Evolutionary conservation across 371 early-diverging fungal genomes (phyloP).

Genomic region (Saksenaea oblongispora): DNA sequence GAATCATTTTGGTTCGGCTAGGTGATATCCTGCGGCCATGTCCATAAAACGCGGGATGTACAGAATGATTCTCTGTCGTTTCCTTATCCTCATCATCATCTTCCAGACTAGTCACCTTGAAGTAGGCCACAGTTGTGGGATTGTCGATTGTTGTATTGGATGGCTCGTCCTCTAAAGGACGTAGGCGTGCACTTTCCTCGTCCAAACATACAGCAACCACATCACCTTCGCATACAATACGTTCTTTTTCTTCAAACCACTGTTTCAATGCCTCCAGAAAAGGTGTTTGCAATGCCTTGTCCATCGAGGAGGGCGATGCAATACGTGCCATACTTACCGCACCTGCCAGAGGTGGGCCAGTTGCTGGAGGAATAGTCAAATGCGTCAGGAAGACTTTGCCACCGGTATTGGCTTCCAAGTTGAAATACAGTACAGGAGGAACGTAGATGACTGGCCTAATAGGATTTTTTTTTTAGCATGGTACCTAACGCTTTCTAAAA

Average conservation of each 20-base stretch:
- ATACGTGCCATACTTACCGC: slow-evolving; percentile 76
- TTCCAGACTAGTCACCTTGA: slow-evolving; percentile 54
- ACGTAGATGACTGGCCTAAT: slow-evolving; percentile 39
- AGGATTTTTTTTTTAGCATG: not conserved
- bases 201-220: slow-evolving; percentile 72
- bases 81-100: slow-evolving; percentile 13
- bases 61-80: not conserved
- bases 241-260: slow-evolving; percentile 70
- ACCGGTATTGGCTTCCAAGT: slow-evolving; percentile 42
- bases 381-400: slow-evolving; percentile 30
- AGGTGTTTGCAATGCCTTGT: slow-evolving; percentile 65
- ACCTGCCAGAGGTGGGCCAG: slow-evolving; percentile 60
- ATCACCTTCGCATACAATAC: slow-evolving; percentile 76
- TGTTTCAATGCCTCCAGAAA: slow-evolving; percentile 63
- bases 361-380: slow-evolving; percentile 37
- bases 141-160: not conserved
- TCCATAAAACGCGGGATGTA: slow-evolving; percentile 46
- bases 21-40: slow-evolving; percentile 57
- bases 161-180: slow-evolving; percentile 12
- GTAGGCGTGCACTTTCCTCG: slow-evolving; percentile 34
- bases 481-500: slow-evolving; percentile 9
- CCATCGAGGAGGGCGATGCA: slow-evolving; percentile 73
- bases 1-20: slow-evolving; percentile 62
- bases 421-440: slow-evolving; percentile 63
- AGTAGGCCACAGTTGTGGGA: slow-evolving; percentile 51